Base-by-base conservation (phyloP, 352 stramenopile species). In the Pythium vanterpoolii region DNA sequence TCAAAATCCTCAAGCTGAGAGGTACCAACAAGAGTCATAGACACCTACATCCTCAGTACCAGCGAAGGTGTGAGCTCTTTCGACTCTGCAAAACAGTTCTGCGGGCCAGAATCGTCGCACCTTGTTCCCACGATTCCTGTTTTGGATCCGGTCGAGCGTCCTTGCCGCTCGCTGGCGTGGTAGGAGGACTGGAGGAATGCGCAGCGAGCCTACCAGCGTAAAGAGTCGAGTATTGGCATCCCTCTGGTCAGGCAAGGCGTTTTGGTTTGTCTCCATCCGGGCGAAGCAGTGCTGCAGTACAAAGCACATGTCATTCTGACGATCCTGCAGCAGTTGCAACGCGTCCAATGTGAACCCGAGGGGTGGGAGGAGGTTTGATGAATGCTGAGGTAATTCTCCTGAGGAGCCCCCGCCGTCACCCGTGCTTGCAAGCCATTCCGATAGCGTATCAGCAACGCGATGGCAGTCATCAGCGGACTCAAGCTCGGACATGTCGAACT, bases 1-100 rank as follows among this genome's bases (percentile, higher is more conserved):
- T 74, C 45, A 34, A 50, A 24, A 47, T 49, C 16, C n/a, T 21
- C 11, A n/a, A 48, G 34, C 16, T 16, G 11, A 52, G 28, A 10
- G n/a, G 26, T 36, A 9, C 33, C 10, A 21, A 14, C 13, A 34
- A 34, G 13, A 16, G 10, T 33, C 43, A 16, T 33, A 18, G 43
- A 16, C 11, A 49, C 23, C 43, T 49, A 33, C 5, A 47, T 18
- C 40, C 23, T 4, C 19, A 49, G 6, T 5, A 49, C 3, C 27
- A 39, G 26, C 18, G 27, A 18, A 36, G 43, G 10, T 31, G 26
- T 23, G 13, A 50, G 24, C 4, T 26, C 16, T 19, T 45, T 36
- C 42, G 8, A 21, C 38, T 43, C 5, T 9, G 13, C 7, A 46
- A 34, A 33, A 5, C 10, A 1, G 7, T 49, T 8, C 26, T 23